These are phyloP conservation scores for Phytophthora foliorum DNA, from an alignment of 352 stramenopile species.

Conservation along the genomic window DNA sequence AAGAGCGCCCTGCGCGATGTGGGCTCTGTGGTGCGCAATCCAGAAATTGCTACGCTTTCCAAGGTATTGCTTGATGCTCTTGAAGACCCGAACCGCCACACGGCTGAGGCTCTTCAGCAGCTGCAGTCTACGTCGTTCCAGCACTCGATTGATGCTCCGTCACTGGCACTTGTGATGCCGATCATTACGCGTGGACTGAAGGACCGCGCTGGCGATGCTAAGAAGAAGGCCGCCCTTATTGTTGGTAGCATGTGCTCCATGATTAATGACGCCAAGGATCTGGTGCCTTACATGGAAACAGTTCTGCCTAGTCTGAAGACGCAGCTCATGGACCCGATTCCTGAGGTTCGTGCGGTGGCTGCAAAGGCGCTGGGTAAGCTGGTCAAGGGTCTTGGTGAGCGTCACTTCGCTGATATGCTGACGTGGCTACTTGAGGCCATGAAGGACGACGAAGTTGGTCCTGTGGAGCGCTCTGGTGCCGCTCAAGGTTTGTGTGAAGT, in stretches of 20 bases:
- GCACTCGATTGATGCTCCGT: slow-evolving; percentile 99
- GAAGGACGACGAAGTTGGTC: slow-evolving; percentile 92
- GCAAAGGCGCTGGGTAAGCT: slow-evolving; percentile 96
- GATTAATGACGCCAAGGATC: slow-evolving; percentile 98
- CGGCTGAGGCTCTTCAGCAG: slow-evolving; percentile 95
- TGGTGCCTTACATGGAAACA: slow-evolving; percentile 98
- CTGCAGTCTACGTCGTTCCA: slow-evolving; percentile 99
- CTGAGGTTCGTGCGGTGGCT: slow-evolving; percentile 95
- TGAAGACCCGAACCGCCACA: slow-evolving; percentile 95
- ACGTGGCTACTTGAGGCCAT: slow-evolving; percentile 98
- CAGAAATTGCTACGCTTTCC: slow-evolving; percentile 98
- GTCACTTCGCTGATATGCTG: slow-evolving; percentile 96
- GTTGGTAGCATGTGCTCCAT: slow-evolving; percentile 99
- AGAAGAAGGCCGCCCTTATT: slow-evolving; percentile 99
- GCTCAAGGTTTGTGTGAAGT: slow-evolving; percentile 98
- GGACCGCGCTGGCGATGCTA: slow-evolving; percentile 97
- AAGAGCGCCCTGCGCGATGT: slow-evolving; percentile 97
- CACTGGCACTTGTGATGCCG: slow-evolving; percentile 99
- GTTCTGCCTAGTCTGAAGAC: slow-evolving; percentile 97
- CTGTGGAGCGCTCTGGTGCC: slow-evolving; percentile 98
- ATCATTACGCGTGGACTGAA: slow-evolving; percentile 99
- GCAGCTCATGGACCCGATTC: slow-evolving; percentile 94
- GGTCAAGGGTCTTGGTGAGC: slow-evolving; percentile 96
- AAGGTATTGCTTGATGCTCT: slow-evolving; percentile 95
- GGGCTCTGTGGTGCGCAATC: slow-evolving; percentile 98